Base-by-base conservation (phyloP, 192 early-diverging fungal species). In the Linnemannia exigua region DNA sequence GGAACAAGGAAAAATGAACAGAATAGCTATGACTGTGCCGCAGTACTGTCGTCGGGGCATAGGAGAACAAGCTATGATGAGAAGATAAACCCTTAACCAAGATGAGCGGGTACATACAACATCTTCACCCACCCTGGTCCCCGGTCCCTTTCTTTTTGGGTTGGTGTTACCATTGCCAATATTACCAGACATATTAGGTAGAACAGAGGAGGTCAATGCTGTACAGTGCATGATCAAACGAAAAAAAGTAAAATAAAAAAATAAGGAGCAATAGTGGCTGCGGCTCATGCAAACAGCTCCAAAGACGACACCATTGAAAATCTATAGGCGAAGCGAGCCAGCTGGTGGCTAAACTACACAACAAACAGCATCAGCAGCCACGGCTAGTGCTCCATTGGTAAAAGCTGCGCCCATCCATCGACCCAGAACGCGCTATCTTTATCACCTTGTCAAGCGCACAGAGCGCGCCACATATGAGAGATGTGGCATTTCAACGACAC, bases 361-460 rank as follows among this genome's bases (percentile, higher is more conserved):
- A 11, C 41, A 63, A 31, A 31, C 9, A 15, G 28, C 12, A 25
- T 1, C 12, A 31, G 22, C 12, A 31, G n/a, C n/a, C n/a, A n/a
- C n/a, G n/a, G n/a, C n/a, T n/a, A 63, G 1, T 14, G 28, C 28
- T 63, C 58, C 58, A 63, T 63, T 63, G 28, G 58, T 63, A 63
- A 63, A 63, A 31, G 58, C 58, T 63, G 58, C 58, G 58, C 58
- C 58, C 58, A 63, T 16, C n/a, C n/a, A n/a, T 63, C 25, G 48
- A 63, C 58, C 58, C 58, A 63, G 58, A 63, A 31, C 25, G 58
- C 11, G 3, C 58, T 1, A 63, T 63, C 58, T 63, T 25, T 31
- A 11, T 31, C 28, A 31, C 28, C 22, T 22, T 22, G 50, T 51
- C 50, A 20, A 51, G 52, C 50, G 19, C n/a, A n/a, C n/a, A n/a